Evolutionary conservation across 1,139 yeast species (phyloP), one percentile per base, ranked within the genome.

Genomic region (Saccharomyces hybrid): DNA sequence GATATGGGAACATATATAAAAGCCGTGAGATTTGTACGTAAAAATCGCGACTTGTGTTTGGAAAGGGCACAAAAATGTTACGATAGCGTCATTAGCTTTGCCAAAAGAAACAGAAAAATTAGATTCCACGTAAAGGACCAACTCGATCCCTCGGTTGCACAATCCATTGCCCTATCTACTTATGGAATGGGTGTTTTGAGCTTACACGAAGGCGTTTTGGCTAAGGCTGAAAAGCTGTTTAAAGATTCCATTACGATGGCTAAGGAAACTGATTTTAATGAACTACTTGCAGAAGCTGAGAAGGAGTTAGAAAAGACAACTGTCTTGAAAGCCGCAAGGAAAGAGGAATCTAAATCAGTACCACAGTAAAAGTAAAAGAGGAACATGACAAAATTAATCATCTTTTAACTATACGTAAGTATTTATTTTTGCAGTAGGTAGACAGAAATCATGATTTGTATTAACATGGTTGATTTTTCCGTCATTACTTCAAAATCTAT

Each of bases 161-260:
- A 88, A 59, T 83, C 87, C 1, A 81, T 86, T 32, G 96, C 96
- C 0, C 75, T 89, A 64, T 82, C 96, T 0, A 83, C 89, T 0
- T 91, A 88, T 66, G 95, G 96, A 0, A 74, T 88, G 46, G 98
- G 97, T 0, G 95, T 90, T 4, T 78, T 88, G 14, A 78, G 82
- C 51, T 71, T 87, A 23, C 90, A 88, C 64, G 63, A 76, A 26
- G 70, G 70, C 1, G 55, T 57, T 5, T 50, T 63, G 4, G 58
- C 60, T 1, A 74, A 77, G 58, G 90, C 96, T 0, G 82, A 81
- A 60, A 75, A 83, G 38, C 72, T 80, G 34, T 73, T 90, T 49
- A 75, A 86, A 20, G 93, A 86, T 67, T 82, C 96, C 0, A 76
- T 90, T 49, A 78, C 84, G 20, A 74, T 90, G 58, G 90, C 95